Evolutionary conservation across 768 basidiomycete genomes (phyloP).

Genomic region (Boletus subcaerulescens): DNA sequence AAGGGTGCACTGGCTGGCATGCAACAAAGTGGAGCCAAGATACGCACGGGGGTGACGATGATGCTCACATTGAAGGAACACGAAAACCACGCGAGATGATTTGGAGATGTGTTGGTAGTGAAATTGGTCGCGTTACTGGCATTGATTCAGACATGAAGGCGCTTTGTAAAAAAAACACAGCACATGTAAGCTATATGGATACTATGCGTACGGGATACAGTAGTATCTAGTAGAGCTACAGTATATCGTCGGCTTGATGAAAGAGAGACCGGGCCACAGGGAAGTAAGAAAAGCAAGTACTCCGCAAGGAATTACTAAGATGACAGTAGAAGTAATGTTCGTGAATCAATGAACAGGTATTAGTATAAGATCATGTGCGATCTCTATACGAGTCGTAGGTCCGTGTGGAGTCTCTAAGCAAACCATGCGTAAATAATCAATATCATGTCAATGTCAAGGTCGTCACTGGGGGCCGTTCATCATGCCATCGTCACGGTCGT

Average conservation of each 20-base stretch:
- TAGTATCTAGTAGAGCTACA: conserved; percentile 2
- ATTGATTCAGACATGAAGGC: no score
- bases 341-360: neutral
- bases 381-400: conserved; percentile 1
- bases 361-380: conserved; percentile 10
- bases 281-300: neutral
- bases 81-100: no score
- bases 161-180: no score
- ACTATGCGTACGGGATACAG: no score
- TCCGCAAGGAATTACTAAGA: neutral
- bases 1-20: no score
- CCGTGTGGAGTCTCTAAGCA: conserved; percentile 5
- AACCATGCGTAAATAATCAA: neutral
- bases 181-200: no score
- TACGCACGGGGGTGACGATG: no score
- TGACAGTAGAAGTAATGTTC: neutral
- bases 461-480: neutral
- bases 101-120: no score
- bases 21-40: no score
- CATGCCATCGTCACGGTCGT: conserved; percentile 5
- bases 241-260: neutral
- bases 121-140: no score
- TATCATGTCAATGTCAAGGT: neutral
- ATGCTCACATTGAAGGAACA: no score
- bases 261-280: neutral